These are phyloP conservation scores for Diddensiella caesifluorescens DNA, from an alignment of 805 yeast genomes.

Conservation along the genomic window DNA sequence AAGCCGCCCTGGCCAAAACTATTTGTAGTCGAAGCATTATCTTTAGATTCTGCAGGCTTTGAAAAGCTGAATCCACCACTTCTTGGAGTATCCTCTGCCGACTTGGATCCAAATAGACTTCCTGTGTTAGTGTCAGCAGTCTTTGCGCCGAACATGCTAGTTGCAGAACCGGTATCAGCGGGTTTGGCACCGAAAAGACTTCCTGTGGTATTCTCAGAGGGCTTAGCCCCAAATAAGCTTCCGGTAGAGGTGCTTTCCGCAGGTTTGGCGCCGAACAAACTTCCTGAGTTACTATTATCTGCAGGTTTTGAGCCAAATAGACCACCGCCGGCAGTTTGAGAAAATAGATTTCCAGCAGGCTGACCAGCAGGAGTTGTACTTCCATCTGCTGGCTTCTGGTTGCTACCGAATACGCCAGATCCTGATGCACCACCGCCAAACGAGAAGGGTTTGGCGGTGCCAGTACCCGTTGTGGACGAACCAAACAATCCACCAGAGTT, in stretches of 20 bases:
- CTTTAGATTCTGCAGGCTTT: conserved; percentile 7
- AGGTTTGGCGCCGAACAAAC: conserved; percentile 17
- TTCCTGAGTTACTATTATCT: conserved; percentile 7
- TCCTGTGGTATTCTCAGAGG: too few species aligned
- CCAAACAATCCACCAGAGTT: too few species aligned
- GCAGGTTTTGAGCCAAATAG: conserved; percentile 5
- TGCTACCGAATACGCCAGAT: too few species aligned
- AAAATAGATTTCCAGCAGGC: too few species aligned
- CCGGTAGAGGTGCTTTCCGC: too few species aligned
- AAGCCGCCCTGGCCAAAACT: conserved; percentile 17
- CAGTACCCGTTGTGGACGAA: too few species aligned
- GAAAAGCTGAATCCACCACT: conserved; percentile 3
- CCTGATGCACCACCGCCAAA: too few species aligned
- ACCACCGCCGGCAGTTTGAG: too few species aligned
- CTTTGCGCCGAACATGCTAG: conserved; percentile 13
- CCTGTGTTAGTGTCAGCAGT: conserved; percentile 11
- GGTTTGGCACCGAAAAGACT: not conserved
- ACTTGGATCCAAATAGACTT: conserved; percentile 18
- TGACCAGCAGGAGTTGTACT: conserved; percentile 4
- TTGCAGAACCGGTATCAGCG: conserved; percentile 13
- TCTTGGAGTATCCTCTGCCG: too few species aligned
- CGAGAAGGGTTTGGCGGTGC: too few species aligned
- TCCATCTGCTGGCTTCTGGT: not conserved
- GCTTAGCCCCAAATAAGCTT: too few species aligned
- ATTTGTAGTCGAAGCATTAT: conserved; percentile 10